phyloP scores from a whole-genome alignment of 2,329 filamentous ascomycete genomes.

The Penicillium sclerotiorum region DNA sequence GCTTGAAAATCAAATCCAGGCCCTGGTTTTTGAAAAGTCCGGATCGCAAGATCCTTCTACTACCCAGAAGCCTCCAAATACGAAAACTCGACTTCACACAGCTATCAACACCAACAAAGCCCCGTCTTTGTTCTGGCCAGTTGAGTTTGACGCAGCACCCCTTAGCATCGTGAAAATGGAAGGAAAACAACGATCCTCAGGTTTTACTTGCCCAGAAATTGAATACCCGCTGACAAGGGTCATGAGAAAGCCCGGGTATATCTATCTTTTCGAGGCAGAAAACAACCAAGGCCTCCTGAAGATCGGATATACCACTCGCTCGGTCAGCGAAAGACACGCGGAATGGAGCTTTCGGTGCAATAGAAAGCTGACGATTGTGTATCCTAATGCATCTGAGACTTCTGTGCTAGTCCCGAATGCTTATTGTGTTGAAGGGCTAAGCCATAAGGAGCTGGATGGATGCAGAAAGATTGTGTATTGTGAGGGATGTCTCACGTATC shows the following conservation, averaged over 20 bases:
- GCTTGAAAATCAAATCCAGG: background rate
- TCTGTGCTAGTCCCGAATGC: slow-evolving; percentile 5
- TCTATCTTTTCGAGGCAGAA: slow-evolving; percentile 6
- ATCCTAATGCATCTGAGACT: slow-evolving; percentile 1
- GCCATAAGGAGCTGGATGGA: slow-evolving; percentile 9
- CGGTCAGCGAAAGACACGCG: background rate
- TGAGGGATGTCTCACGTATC: slow-evolving; percentile 5
- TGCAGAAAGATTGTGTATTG: slow-evolving; percentile 3
- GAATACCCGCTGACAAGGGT: background rate
- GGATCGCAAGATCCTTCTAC: too few species aligned
- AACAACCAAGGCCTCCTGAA: slow-evolving; percentile 1
- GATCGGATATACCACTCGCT: slow-evolving; percentile 10
- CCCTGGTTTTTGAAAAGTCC: background rate
- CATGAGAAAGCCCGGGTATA: slow-evolving; percentile 1
- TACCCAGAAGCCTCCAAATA: too few species aligned
- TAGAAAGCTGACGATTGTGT: slow-evolving; percentile 4
- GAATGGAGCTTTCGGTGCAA: slow-evolving; percentile 7
- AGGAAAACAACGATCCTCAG: background rate
- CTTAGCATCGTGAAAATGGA: background rate
- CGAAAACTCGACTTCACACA: too few species aligned
- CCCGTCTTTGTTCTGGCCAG: background rate
- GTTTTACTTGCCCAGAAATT: background rate
- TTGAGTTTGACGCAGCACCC: background rate
- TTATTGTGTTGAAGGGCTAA: slow-evolving; percentile 7
- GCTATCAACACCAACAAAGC: background rate